Percentiles rank a stretch among this genome's conserved stretches.
Evolutionary conservation across 352 stramenopile species (phyloP).

Genomic region (Pythium grandisporangium): DNA sequence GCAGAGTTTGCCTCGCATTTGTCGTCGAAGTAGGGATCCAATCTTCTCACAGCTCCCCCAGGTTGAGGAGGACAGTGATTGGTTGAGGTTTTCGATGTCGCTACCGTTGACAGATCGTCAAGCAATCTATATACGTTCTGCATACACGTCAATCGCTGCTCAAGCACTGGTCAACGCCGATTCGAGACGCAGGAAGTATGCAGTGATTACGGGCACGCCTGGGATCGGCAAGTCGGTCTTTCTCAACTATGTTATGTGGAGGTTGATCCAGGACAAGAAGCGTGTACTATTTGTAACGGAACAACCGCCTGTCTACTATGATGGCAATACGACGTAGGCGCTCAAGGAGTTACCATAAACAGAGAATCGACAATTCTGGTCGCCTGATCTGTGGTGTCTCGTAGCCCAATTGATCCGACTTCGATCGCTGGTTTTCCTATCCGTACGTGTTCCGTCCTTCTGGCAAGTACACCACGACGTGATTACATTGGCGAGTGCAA

Average conservation of each 20-base stretch:
- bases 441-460: conserved; percentile 10
- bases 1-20: too few species aligned
- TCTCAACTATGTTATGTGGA: conserved; percentile 26
- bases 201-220: conserved; percentile 19
- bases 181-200: conserved; percentile 13
- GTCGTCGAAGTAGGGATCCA: too few species aligned
- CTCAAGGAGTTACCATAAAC: conserved; percentile 2
- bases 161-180: conserved; percentile 13
- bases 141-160: conserved; percentile 13
- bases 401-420: conserved; percentile 13
- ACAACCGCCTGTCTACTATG: conserved; percentile 13
- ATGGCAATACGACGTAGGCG: conserved; percentile 12
- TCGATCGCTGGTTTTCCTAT: conserved; percentile 9
- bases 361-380: conserved; percentile 11
- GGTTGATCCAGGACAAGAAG: conserved; percentile 21
- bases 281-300: conserved; percentile 11
- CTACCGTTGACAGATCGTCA: conserved; percentile 14
- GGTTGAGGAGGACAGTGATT: conserved; percentile 12
- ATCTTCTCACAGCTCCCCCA: conserved; percentile 18
- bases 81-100: conserved; percentile 16
- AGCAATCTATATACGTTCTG: conserved; percentile 16
- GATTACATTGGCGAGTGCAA: conserved; percentile 24
- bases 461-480: conserved; percentile 16
- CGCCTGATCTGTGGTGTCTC: conserved; percentile 19
- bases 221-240: conserved; percentile 24